A percentile compares a stretch with the other conserved stretches of the same genome.
phyloP scores from a whole-genome alignment of 2,329 filamentous ascomycete genomes.

The Colletotrichum orchidophilum region DNA sequence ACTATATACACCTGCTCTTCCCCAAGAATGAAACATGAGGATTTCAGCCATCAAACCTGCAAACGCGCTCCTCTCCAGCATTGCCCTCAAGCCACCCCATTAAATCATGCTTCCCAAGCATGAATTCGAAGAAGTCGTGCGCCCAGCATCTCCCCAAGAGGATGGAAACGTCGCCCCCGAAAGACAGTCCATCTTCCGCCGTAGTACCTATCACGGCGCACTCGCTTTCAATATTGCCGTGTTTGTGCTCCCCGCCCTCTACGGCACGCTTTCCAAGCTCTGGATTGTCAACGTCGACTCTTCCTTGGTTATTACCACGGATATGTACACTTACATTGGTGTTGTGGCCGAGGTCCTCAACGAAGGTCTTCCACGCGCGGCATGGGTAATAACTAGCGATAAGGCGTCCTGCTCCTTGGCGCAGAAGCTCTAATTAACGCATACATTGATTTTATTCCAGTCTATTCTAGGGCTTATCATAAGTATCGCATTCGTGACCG shows the following conservation, averaged over 20 bases:
- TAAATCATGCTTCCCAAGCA: constrained; percentile 25
- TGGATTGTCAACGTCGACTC: constrained; percentile 76
- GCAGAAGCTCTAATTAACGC: no score
- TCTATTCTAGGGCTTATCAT: constrained; percentile 61
- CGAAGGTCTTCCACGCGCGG: constrained; percentile 74
- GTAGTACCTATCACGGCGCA: constrained; percentile 60
- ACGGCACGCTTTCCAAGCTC: constrained; percentile 73
- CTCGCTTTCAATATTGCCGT: constrained; percentile 70
- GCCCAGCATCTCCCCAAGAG: background rate
- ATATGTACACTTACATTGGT: constrained; percentile 75
- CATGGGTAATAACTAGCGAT: constrained; percentile 76
- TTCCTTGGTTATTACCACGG: constrained; percentile 70
- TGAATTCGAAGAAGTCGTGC: background rate
- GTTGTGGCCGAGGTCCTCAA: constrained; percentile 75
- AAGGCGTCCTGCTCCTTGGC: constrained; percentile 63
- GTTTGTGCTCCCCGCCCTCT: constrained; percentile 74
- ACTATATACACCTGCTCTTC: no score
- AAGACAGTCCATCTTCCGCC: constrained; percentile 59
- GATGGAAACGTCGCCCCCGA: no score
- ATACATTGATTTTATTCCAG: constrained; percentile 70
- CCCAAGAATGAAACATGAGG: no score
- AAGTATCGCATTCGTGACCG: constrained; percentile 66
- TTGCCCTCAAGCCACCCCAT: background rate
- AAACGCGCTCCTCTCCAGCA: constrained; percentile 3
- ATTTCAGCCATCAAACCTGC: background rate